Evolutionary conservation across 23 red algal species (phyloP).

Genomic region (Chondrus crispus): DNA sequence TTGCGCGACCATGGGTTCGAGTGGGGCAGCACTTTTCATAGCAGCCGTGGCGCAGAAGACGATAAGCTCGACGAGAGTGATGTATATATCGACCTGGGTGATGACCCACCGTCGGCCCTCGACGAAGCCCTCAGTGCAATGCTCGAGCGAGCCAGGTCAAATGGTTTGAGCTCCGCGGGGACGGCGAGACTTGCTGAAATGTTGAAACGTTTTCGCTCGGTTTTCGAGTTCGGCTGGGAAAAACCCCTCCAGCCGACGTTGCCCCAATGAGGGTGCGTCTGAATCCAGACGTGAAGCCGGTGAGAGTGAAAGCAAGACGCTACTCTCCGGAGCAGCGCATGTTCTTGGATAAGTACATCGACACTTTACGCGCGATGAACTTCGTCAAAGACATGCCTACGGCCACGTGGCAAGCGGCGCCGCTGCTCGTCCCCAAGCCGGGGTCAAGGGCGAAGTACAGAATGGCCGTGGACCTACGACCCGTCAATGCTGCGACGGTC

Average conservation of each 20-base stretch:
- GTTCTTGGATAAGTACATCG: neutral
- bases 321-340: neutral
- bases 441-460: neutral
- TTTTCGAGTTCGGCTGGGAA: neutral
- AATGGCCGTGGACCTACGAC: neutral
- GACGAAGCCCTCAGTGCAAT: neutral
- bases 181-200: neutral
- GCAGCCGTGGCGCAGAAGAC: neutral
- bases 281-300: neutral
- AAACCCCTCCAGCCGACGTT: neutral
- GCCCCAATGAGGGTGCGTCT: neutral
- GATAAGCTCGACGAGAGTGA: neutral
- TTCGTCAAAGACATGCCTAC: neutral
- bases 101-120: neutral
- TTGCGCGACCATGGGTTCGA: too few relatives aligned
- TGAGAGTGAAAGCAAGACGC: neutral
- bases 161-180: too few relatives aligned
- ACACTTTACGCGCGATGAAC: neutral
- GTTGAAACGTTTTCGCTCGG: neutral
- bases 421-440: neutral
- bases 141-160: neutral
- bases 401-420: slow-evolving; percentile 3
- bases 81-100: neutral
- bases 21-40: neutral
- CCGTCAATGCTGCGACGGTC: neutral